These are phyloP conservation scores for Sporobolomyces phaffii DNA, from an alignment of 768 basidiomycete species.

Conservation along the genomic window DNA sequence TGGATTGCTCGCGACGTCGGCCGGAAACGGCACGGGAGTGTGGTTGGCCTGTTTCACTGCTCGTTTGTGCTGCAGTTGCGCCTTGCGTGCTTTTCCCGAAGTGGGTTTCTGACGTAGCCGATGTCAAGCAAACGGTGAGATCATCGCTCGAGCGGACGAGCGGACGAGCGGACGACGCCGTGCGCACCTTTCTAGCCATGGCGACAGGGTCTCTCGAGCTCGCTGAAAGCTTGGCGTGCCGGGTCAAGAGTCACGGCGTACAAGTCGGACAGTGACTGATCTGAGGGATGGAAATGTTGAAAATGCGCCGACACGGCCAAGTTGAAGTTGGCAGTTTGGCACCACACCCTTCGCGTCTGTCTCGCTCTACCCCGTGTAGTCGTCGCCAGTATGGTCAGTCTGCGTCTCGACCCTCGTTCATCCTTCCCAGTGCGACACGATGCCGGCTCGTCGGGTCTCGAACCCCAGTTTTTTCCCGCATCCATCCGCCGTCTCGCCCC, in stretches of 20 bases:
- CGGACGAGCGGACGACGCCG: background rate
- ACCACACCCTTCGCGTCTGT: too few species aligned
- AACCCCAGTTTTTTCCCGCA: slow-evolving; percentile 4
- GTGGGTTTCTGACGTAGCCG: slow-evolving; percentile 47
- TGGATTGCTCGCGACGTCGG: slow-evolving; percentile 2
- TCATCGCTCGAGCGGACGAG: background rate
- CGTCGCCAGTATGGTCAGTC: slow-evolving; percentile 2
- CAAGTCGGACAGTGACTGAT: too few species aligned
- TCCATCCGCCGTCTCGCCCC: background rate
- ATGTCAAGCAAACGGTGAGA: background rate
- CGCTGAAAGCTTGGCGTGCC: background rate
- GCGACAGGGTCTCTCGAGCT: too few species aligned
- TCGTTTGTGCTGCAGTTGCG: slow-evolving; percentile 67
- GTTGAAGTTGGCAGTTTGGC: too few species aligned
- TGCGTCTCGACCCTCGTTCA: background rate
- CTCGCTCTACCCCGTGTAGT: background rate
- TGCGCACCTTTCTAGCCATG: background rate
- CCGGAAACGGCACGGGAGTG: slow-evolving; percentile 20
- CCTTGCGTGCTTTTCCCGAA: slow-evolving; percentile 65
- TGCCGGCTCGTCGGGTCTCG: too few species aligned
- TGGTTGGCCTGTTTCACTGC: slow-evolving; percentile 75
- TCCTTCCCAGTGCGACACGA: too few species aligned
- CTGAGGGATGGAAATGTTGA: too few species aligned
- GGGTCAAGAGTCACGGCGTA: too few species aligned
- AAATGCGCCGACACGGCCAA: too few species aligned